Evolutionary conservation across 2,329 filamentous ascomycete species (phyloP), one percentile per base, ranked within the genome.

Genomic region (Fusarium sp.): DNA sequence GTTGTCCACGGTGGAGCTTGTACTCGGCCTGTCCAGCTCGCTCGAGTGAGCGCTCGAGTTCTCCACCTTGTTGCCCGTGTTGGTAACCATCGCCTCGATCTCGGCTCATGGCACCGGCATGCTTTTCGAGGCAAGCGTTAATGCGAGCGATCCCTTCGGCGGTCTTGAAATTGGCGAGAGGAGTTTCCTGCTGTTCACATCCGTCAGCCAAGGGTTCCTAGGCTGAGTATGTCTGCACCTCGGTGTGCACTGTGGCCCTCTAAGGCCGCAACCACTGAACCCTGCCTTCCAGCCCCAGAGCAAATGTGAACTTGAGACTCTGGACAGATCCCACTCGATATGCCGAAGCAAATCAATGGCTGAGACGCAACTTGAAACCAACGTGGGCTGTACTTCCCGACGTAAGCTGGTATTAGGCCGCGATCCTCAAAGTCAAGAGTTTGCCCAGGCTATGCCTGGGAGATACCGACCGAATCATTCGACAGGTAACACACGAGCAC

Each of bases 151-250:
- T 24, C 26, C 42, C 8, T 4, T 24, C 17, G 7, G 31, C 4
- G 11, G 5, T 22, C 26, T 9, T 11, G 17, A 36, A 5, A 2
- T 10, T 34, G 9, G 7, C 24, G 4, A 26, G 7, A 8, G 43
- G 6, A 1, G 14, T 38, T 26, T 40, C 17, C 44, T 69, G 13
- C 14, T 40, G 17, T 33, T 40, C 56, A 58, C 57, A 69, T 67
- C 65, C 66, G 54, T 65, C 66, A 72, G 63, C 58, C 43, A 68
- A 68, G 53, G 10, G 26, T 62, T 48, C 18, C 53, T 4, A 17
- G 52, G 58, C 68, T 69, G 66, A 72, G 69, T 72, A 72, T 69
- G 53, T 71, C 68, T 67, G 62, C 58, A 58, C 56, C 65, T 69
- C 18, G 52, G 44, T 58, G 40, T 67, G 50, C 58, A 70, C 62